Evolutionary conservation across 116 monocot species (phyloP).

Genomic region (Papilionanthe hybrid): DNA sequence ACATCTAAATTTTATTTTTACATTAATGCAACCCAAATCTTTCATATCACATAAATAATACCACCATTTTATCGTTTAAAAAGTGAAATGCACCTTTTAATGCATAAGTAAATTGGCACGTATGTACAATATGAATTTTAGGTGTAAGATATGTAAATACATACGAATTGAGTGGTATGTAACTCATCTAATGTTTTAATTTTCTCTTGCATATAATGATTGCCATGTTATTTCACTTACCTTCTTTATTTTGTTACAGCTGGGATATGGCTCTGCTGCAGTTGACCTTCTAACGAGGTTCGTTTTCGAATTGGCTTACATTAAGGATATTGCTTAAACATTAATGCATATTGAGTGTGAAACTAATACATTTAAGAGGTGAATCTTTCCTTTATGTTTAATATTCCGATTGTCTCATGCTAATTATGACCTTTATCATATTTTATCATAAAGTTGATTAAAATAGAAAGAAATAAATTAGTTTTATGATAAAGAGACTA

Average conservation of each 20-base stretch:
- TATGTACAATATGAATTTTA: too few relatives aligned
- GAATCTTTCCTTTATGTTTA: background rate
- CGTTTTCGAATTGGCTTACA: background rate
- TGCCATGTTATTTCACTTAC: background rate
- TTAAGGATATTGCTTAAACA: background rate
- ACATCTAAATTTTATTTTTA: too few relatives aligned
- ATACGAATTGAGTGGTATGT: too few relatives aligned
- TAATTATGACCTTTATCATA: background rate
- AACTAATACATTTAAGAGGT: background rate
- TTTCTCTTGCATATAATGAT: slow-evolving; percentile 3
- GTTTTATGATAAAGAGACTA: too few relatives aligned
- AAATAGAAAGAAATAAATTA: background rate
- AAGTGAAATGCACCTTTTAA: too few relatives aligned
- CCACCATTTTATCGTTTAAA: too few relatives aligned
- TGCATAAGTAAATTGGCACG: too few relatives aligned
- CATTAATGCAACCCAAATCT: too few relatives aligned
- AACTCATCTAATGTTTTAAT: too few relatives aligned
- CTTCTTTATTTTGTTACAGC: slow-evolving; percentile 35
- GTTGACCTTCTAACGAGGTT: slow-evolving; percentile 84
- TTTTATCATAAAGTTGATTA: background rate
- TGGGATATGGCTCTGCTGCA: slow-evolving; percentile 82
- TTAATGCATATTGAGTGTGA: background rate
- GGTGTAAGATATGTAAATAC: too few relatives aligned
- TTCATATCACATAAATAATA: too few relatives aligned
- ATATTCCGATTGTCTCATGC: background rate